Base-by-base conservation (phyloP, 2,329 filamentous ascomycete genomes). In the Cladosporium sp. region DNA sequence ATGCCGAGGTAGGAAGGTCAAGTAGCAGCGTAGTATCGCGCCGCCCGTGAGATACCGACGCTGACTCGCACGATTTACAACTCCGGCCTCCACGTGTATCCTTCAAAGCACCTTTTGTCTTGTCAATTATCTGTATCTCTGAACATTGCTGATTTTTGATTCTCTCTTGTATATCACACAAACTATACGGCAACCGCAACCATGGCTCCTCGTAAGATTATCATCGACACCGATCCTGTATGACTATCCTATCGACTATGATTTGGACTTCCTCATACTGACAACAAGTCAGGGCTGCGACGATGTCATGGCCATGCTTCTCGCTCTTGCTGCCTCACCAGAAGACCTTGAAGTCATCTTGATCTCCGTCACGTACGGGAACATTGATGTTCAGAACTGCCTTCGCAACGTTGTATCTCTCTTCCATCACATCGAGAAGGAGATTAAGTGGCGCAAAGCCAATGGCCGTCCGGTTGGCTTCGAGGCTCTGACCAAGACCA, bases 171-270 rank as follows among this genome's bases (percentile, higher is more conserved):
- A n/a, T 46, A 7, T n/a, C 6, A 21, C 7, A 16, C 3, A 13
- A 21, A 21, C 3, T 46, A n/a, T 13, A 23, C 39, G n/a, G 13
- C 7, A 10, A 32, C 8, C 13, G 26, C 28, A 54, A 76, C 59
- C 14, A 82, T 83, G 79, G 74, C 78, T 2, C 77, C 79, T 8
- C 79, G 79, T 57, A 81, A 90, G 73, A 89, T 99, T 71, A 97
- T 99, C 73, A 95, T 99, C 73, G 95, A 99, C 76, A 98, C 94
- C 2, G 95, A 98, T 76, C 94, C 94, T 81, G 93, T 91, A 83
- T 70, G 77, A 68, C 28, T 10, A 14, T 18, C 30, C 28, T 10
- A 14, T 18, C 30, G 7, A 18, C 21, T 23, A 25, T 18, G 48
- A 34, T 34, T 13, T n/a, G 21, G 43, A 39, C 60, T 57, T 58